Conservation (phyloP, 2,329 filamentous ascomycete species). For the Stagonosporopsis tanaceti region DNA sequence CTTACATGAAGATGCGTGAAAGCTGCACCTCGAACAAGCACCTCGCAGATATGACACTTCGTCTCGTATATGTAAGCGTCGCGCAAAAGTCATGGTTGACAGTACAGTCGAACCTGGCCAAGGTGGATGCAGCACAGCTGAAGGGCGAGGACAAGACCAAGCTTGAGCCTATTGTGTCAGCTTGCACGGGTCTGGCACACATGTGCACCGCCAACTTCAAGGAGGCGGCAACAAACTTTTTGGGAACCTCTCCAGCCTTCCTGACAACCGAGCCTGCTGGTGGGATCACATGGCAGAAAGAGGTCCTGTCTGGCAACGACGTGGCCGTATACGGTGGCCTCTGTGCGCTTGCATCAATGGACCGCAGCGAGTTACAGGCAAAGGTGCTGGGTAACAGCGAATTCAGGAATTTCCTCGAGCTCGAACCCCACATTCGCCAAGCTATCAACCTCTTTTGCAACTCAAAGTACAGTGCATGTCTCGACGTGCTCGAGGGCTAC, state of each 20-base stretch:
- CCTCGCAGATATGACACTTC: conserved; percentile 81
- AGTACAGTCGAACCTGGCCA: conserved; percentile 68
- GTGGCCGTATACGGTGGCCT: conserved; percentile 91
- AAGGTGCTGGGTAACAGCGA: conserved; percentile 82
- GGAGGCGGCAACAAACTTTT: conserved; percentile 76
- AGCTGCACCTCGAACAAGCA: conserved; percentile 86
- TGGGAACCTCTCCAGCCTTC: conserved; percentile 65
- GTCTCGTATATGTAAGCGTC: conserved; percentile 77
- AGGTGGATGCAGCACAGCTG: conserved; percentile 60
- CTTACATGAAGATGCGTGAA: conserved; percentile 86
- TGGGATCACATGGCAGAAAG: conserved; percentile 67
- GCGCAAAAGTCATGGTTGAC: conserved; percentile 80
- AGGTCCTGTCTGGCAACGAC: conserved; percentile 83
- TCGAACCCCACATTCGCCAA: conserved; percentile 92
- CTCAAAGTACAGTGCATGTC: conserved; percentile 85
- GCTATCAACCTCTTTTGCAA: conserved; percentile 90
- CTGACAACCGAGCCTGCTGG: conserved; percentile 53
- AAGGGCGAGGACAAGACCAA: conserved; percentile 66
- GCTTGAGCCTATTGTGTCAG: conserved; percentile 71
- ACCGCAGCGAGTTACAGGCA: conserved; percentile 75
- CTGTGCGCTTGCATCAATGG: conserved; percentile 88
- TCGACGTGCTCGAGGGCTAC: conserved; percentile 83
- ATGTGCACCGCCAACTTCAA: conserved; percentile 65
- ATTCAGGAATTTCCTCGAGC: conserved; percentile 88
- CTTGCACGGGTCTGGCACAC: conserved; percentile 67